These are phyloP conservation scores for Cladophialophora carrionii DNA, from an alignment of 2,329 filamentous ascomycete species.

Conservation along the genomic window DNA sequence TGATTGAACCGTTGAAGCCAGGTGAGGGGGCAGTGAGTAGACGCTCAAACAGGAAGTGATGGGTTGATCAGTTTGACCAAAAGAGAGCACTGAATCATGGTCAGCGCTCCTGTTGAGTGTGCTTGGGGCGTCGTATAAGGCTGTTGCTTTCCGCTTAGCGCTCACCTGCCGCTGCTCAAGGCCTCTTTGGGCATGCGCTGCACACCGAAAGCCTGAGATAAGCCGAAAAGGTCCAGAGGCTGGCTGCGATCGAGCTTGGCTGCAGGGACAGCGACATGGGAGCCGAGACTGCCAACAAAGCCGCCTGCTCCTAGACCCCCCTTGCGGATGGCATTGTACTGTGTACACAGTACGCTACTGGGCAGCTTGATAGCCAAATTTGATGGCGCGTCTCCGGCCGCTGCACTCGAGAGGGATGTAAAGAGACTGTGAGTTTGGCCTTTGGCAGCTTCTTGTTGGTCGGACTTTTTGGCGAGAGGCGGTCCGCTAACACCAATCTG, in stretches of 20 bases:
- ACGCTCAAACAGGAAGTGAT: constrained; percentile 10
- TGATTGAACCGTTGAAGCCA: neutral
- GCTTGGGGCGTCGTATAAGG: no score
- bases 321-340: neutral
- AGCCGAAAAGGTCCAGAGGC: constrained; percentile 1
- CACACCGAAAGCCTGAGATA: neutral
- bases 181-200: constrained; percentile 5
- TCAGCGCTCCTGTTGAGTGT: neutral
- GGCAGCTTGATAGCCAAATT: neutral
- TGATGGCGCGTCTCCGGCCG: neutral
- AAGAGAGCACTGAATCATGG: constrained; percentile 1
- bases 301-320: neutral
- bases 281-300: constrained; percentile 1
- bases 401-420: neutral
- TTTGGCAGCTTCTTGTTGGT: constrained; percentile 9
- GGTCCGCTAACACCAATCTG: neutral
- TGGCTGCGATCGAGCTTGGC: neutral
- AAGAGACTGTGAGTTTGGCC: neutral
- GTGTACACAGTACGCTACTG: no score
- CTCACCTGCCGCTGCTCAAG: neutral
- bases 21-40: constrained; percentile 8
- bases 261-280: neutral
- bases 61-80: constrained; percentile 8
- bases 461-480: constrained; percentile 20
- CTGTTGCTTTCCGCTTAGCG: neutral